Conservation (phyloP, 2,329 filamentous ascomycete species). For the Rachicladosporium sp. region DNA sequence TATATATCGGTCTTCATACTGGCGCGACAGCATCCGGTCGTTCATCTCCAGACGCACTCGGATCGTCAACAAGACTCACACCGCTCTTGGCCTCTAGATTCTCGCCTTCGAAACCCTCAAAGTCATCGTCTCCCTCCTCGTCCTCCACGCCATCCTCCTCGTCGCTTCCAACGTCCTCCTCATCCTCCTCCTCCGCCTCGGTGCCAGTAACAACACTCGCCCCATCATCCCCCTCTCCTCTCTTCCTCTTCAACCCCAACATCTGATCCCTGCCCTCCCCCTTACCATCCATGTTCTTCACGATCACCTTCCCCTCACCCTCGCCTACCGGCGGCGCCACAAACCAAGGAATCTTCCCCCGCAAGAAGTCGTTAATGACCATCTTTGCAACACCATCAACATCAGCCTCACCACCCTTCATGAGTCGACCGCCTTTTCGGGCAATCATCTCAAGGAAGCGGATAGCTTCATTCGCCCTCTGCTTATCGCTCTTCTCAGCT, state of each 20-base stretch:
- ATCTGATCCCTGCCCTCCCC: conserved; percentile 59
- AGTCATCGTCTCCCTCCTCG: conserved; percentile 13
- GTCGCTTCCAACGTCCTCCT: conserved; percentile 11
- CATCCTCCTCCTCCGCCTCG: conserved; percentile 11
- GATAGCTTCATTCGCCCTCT: conserved; percentile 45
- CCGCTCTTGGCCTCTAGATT: background rate
- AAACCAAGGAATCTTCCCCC: conserved; percentile 95
- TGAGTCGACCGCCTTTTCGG: conserved; percentile 70
- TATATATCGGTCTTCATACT: no score
- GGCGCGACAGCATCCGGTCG: no score
- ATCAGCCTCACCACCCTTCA: conserved; percentile 91
- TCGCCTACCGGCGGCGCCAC: conserved; percentile 55
- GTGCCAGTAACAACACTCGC: conserved; percentile 6
- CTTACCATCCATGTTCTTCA: conserved; percentile 40
- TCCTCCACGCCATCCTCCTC: conserved; percentile 8
- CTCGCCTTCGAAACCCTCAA: conserved; percentile 19
- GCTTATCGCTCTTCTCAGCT: conserved; percentile 16
- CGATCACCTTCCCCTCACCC: conserved; percentile 23
- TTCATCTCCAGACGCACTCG: no score
- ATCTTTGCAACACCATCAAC: conserved; percentile 92
- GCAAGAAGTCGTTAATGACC: conserved; percentile 89
- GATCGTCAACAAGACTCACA: conserved; percentile 4
- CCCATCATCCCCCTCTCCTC: conserved; percentile 25
- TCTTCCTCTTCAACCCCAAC: conserved; percentile 77
- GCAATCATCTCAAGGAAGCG: conserved; percentile 81